Percentiles rank a stretch among this genome's conserved stretches.
These are phyloP conservation scores for Ceriops decandra DNA, from an alignment of 345 rosid genomes.

Conservation along the genomic window DNA sequence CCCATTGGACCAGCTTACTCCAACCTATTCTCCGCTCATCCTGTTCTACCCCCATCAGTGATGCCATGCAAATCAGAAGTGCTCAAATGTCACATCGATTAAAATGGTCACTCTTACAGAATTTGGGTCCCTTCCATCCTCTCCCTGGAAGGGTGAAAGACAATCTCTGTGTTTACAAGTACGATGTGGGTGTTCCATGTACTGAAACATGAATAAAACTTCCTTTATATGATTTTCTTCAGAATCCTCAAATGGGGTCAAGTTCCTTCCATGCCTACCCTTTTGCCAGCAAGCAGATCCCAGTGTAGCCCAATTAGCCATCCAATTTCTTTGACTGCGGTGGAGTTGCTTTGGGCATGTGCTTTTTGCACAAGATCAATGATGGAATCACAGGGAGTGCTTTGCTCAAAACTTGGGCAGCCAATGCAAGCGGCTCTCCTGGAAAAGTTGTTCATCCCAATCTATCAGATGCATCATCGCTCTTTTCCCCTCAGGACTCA, in stretches of 20 bases:
- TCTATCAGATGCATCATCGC: background rate
- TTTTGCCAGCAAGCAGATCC: background rate
- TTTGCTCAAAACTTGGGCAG: conserved; percentile 15
- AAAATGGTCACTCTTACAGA: conserved; percentile 8
- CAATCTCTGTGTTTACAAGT: conserved; percentile 1
- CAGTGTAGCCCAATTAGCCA: background rate
- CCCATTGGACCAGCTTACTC: conserved; percentile 9
- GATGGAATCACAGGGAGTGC: conserved; percentile 6
- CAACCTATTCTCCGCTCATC: conserved; percentile 5
- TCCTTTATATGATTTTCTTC: conserved; percentile 5
- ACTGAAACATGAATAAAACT: background rate
- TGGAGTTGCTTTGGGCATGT: conserved; percentile 9
- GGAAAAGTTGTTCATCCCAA: background rate
- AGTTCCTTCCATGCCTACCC: conserved; percentile 12
- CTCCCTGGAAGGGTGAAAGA: conserved; percentile 10
- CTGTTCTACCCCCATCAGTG: conserved; percentile 1
- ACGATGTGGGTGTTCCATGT: conserved; percentile 8
- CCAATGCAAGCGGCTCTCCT: background rate
- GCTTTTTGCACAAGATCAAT: conserved; percentile 5
- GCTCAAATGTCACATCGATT: background rate
- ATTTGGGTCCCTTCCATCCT: conserved; percentile 8
- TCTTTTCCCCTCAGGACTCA: conserved; percentile 5
- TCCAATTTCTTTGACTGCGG: conserved; percentile 21
- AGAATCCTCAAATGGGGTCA: background rate
- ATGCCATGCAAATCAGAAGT: background rate